phyloP scores from a whole-genome alignment of 106 monocot genomes.

The Acanthochlamys bracteata region DNA sequence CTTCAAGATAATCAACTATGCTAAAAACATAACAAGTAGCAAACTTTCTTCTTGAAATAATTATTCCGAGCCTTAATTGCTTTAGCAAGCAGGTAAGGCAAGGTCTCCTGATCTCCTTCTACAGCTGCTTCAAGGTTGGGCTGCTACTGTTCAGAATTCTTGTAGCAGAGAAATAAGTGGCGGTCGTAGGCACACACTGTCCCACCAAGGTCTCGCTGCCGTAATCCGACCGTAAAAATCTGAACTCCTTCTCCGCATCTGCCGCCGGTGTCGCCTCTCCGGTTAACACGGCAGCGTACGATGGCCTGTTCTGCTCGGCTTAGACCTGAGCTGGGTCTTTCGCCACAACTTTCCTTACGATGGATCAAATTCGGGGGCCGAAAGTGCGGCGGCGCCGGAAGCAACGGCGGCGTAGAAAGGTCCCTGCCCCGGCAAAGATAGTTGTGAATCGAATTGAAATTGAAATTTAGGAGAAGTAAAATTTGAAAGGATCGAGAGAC shows the following conservation, averaged over 20 bases:
- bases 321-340: too few relatives aligned
- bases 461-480: too few relatives aligned
- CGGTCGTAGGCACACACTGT: constrained; percentile 62
- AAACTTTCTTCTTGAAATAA: constrained; percentile 47
- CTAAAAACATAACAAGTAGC: background rate
- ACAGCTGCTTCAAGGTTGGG: constrained; percentile 52
- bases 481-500: too few relatives aligned
- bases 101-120: constrained; percentile 22
- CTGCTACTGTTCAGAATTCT: constrained; percentile 51
- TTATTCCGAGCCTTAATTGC: constrained; percentile 47
- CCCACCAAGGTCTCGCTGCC: constrained; percentile 42
- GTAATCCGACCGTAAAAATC: constrained; percentile 36
- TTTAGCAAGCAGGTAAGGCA: constrained; percentile 46
- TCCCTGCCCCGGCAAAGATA: too few relatives aligned
- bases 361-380: too few relatives aligned
- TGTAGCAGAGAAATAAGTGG: constrained; percentile 79
- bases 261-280: background rate
- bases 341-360: too few relatives aligned
- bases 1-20: too few relatives aligned
- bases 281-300: background rate
- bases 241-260: constrained; percentile 26
- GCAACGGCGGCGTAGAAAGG: too few relatives aligned
- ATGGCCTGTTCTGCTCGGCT: background rate
- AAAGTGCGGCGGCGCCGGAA: too few relatives aligned
- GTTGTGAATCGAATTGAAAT: too few relatives aligned